Conservation (phyloP, 1,284 basidiomycete species). For the Xerocomus minutiporus region DNA sequence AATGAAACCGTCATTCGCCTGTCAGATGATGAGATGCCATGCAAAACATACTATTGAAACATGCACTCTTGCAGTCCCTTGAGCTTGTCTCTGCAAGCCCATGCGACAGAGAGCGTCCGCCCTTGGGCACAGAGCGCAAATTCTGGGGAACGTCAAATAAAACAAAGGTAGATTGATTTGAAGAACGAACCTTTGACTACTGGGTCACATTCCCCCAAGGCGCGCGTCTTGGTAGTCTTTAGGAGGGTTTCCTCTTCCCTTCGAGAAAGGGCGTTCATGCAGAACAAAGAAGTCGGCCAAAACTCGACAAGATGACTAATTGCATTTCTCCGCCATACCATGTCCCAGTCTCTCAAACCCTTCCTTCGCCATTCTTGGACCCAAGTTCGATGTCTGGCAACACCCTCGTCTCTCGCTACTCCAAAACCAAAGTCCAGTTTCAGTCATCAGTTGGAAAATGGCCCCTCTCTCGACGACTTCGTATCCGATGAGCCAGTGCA, state of each 20-base stretch:
- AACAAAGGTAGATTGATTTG: neutral
- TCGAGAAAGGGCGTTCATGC: constrained; percentile 73
- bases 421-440: constrained; percentile 45
- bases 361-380: constrained; percentile 9
- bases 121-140: constrained; percentile 83
- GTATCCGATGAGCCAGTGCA: constrained; percentile 60
- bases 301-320: no score
- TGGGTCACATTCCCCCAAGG: constrained; percentile 73
- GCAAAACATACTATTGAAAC: constrained; percentile 64
- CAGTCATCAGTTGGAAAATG: constrained; percentile 58
- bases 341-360: neutral
- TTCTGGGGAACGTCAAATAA: constrained; percentile 42
- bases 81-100: constrained; percentile 72
- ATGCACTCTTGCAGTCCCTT: constrained; percentile 77
- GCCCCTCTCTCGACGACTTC: constrained; percentile 85
- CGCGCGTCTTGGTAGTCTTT: constrained; percentile 76
- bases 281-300: neutral
- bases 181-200: constrained; percentile 62
- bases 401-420: constrained; percentile 36
- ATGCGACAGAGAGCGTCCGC: constrained; percentile 78
- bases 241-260: constrained; percentile 83
- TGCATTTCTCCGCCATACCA: no score
- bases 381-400: constrained; percentile 50
- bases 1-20: constrained; percentile 1
- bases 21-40: neutral